Conservation (phyloP, 2,329 filamentous ascomycete genomes). For the Fusarium equiseti region DNA sequence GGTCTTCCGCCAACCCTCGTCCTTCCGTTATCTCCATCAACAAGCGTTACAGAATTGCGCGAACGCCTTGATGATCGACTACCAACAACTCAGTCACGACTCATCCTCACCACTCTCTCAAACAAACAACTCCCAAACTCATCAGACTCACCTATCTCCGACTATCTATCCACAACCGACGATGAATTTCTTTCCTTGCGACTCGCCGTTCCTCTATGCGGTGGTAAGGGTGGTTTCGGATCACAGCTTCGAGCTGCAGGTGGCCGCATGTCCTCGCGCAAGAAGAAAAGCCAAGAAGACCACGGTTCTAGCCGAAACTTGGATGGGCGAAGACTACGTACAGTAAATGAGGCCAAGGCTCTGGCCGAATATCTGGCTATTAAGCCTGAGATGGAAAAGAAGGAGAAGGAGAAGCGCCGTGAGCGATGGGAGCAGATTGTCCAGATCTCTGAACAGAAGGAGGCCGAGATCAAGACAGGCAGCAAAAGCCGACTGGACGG, state of each 20-base stretch:
- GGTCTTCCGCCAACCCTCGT: slow-evolving; percentile 85
- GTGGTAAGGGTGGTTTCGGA: slow-evolving; percentile 97
- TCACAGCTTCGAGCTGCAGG: slow-evolving; percentile 96
- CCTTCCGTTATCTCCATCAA: slow-evolving; percentile 75
- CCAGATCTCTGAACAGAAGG: slow-evolving; percentile 82
- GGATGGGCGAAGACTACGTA: slow-evolving; percentile 88
- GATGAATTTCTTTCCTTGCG: slow-evolving; percentile 85
- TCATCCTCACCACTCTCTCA: slow-evolving; percentile 85
- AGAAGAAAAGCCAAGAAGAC: slow-evolving; percentile 86
- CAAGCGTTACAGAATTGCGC: slow-evolving; percentile 76
- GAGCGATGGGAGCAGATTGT: slow-evolving; percentile 91
- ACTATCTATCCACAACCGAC: slow-evolving; percentile 66
- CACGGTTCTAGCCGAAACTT: slow-evolving; percentile 94
- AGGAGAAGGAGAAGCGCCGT: slow-evolving; percentile 87
- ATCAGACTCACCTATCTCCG: slow-evolving; percentile 68
- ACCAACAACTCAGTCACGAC: slow-evolving; percentile 67
- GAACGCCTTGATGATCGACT: slow-evolving; percentile 71
- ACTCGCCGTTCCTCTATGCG: slow-evolving; percentile 81
- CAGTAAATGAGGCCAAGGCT: slow-evolving; percentile 94
- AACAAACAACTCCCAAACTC: slow-evolving; percentile 75
- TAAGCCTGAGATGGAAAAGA: slow-evolving; percentile 96
- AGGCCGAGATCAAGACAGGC: slow-evolving; percentile 84
- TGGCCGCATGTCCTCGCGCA: slow-evolving; percentile 96
- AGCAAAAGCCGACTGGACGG: slow-evolving; percentile 80
- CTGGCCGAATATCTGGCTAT: slow-evolving; percentile 94